Evolutionary conservation across 2,329 filamentous ascomycete genomes (phyloP), one percentile per base, ranked within the genome.

Genomic region (Xylariaceae sp.): DNA sequence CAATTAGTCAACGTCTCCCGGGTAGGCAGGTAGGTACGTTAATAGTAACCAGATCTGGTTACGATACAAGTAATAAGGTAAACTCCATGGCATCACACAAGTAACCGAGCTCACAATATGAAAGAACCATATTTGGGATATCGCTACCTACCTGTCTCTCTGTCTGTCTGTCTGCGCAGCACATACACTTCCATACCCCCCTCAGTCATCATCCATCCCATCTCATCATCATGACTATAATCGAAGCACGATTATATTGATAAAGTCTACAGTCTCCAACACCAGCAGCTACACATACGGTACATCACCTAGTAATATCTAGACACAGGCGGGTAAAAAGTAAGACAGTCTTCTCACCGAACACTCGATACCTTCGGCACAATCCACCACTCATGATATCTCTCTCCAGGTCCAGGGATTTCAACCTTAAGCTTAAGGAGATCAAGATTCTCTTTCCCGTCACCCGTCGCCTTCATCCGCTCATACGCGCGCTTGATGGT

Each of bases 311-410:
- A 42, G 18, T 18, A 50, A 9, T n/a, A 18, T 15, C 42, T 10
- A 3, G 5, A 42, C 11, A 15, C 15, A 30, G 23, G 23, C 23
- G 6, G 42, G 4, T 45, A 51, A n/a, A 15, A 34, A 53, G 37
- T 9, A 17, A 49, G 15, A 49, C 47, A 49, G 13, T 7, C 49
- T 30, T 3, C 51, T 66, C 30, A 55, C 18, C 10, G 65, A 47
- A 55, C 17, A 23, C 62, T 66, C 44, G 68, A 65, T 15, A 84
- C 65, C 68, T 75, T 80, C 2, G 85, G 85, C 56, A 87, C 82
- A 59, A 86, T 75, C 85, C 85, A 88, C 81, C 82, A 87, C 67
- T 82, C 78, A 70, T 88, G 84, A 70, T 86, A 86, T 37, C 78
- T 75, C 67, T 81, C 77, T 10, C 79, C 79, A 23, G 79, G 75